These are phyloP conservation scores for Inonotus hispidus DNA, from an alignment of 1,284 basidiomycete species.

Conservation along the genomic window DNA sequence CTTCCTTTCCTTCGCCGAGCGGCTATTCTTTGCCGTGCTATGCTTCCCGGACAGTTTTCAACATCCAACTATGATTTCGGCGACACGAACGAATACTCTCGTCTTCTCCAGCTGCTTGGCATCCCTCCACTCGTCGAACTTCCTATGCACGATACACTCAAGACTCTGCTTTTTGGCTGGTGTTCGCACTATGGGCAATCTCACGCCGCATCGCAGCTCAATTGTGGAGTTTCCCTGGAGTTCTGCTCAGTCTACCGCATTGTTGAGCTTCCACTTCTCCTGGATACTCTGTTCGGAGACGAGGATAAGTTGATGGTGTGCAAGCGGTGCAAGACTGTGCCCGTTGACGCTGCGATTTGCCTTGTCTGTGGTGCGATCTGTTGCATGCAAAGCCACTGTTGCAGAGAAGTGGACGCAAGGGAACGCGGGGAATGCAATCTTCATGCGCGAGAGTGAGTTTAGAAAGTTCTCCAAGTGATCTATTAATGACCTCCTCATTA, in stretches of 20 bases:
- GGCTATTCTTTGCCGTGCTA: constrained; percentile 78
- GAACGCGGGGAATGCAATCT: constrained; percentile 87
- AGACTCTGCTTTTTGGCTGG: constrained; percentile 78
- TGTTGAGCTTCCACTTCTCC: constrained; percentile 71
- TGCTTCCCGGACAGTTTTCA: constrained; percentile 60
- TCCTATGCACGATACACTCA: constrained; percentile 75
- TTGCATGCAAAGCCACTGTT: constrained; percentile 94
- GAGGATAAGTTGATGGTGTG: constrained; percentile 71
- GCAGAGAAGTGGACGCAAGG: constrained; percentile 64
- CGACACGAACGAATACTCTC: constrained; percentile 66
- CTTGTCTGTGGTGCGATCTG: constrained; percentile 85
- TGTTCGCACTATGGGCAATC: constrained; percentile 77
- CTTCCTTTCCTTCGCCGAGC: constrained; percentile 92
- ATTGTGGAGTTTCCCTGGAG: constrained; percentile 74
- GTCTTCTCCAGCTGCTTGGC: constrained; percentile 69
- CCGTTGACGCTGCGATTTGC: constrained; percentile 87
- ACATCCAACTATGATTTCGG: constrained; percentile 36
- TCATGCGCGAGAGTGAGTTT: constrained; percentile 85
- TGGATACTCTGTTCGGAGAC: constrained; percentile 79
- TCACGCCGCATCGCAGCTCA: constrained; percentile 65
- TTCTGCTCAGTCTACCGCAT: constrained; percentile 85
- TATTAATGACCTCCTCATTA: constrained; percentile 10
- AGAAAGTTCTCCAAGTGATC: constrained; percentile 4
- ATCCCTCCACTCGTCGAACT: constrained; percentile 77
- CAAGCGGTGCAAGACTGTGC: constrained; percentile 72